These are phyloP conservation scores for Rhodotorula toruloides DNA, from an alignment of 768 basidiomycete genomes.

Conservation along the genomic window DNA sequence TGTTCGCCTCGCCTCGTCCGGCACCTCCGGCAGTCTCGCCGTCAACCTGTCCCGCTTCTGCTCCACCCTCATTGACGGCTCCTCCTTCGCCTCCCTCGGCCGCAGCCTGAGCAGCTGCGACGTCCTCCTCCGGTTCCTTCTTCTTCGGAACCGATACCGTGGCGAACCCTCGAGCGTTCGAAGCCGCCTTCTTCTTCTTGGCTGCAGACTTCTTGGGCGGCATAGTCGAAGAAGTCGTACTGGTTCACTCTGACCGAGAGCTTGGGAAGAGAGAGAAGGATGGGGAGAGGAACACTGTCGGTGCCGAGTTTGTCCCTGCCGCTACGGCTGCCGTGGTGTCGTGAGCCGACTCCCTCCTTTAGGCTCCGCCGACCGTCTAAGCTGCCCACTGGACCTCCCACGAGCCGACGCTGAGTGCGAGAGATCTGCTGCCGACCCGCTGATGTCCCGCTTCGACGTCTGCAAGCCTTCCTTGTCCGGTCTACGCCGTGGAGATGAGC, in stretches of 20 bases:
- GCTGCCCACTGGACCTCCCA: too few species aligned
- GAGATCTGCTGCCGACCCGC: too few species aligned
- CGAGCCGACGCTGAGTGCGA: too few species aligned
- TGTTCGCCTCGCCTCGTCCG: constrained; percentile 39
- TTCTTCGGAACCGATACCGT: constrained; percentile 46
- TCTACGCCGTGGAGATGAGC: too few species aligned
- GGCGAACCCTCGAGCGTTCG: constrained; percentile 63
- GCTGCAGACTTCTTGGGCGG: constrained; percentile 48
- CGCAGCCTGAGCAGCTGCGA: background rate
- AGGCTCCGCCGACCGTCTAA: too few species aligned
- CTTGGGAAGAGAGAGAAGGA: background rate
- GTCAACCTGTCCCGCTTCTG: constrained; percentile 44
- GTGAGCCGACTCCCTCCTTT: too few species aligned
- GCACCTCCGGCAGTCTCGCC: constrained; percentile 1
- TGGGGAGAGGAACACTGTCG: background rate
- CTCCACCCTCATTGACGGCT: background rate
- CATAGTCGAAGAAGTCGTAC: too few species aligned
- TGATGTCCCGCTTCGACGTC: too few species aligned
- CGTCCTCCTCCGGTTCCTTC: constrained; percentile 9
- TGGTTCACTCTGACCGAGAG: too few species aligned
- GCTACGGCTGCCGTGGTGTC: too few species aligned
- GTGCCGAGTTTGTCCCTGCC: too few species aligned
- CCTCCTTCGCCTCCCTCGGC: background rate
- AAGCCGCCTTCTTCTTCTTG: constrained; percentile 75
- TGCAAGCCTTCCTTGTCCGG: too few species aligned